These are phyloP conservation scores for Penicillium sp. DNA, from an alignment of 2,329 filamentous ascomycete species.

Conservation along the genomic window DNA sequence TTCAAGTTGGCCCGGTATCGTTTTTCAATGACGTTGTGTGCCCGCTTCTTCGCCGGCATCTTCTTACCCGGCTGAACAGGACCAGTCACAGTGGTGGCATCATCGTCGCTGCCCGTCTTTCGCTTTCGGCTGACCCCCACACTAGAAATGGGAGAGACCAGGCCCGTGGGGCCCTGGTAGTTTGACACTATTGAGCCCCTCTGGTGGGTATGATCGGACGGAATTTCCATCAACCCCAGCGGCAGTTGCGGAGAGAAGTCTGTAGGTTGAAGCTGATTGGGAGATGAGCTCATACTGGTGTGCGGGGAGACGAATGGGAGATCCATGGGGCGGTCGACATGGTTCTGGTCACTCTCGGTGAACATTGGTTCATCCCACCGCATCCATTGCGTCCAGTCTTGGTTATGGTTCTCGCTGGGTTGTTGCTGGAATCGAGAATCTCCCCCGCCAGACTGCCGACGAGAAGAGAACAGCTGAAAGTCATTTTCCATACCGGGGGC, in stretches of 20 bases:
- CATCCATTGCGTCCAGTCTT: conserved; percentile 50
- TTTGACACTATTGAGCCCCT: conserved; percentile 5
- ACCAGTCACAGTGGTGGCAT: conserved; percentile 32
- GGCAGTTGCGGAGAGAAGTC: conserved; percentile 35
- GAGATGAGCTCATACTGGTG: conserved; percentile 22
- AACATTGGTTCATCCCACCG: conserved; percentile 44
- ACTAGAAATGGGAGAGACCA: conserved; percentile 28
- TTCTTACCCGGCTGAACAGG: conserved; percentile 45
- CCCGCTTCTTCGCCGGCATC: conserved; percentile 79
- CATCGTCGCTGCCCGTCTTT: conserved; percentile 64
- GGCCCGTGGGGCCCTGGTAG: conserved; percentile 12
- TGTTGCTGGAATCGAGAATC: conserved; percentile 21
- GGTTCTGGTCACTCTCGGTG: conserved; percentile 28
- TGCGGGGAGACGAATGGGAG: conserved; percentile 28
- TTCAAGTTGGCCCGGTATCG: conserved; percentile 94
- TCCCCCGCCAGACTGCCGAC: conserved; percentile 18
- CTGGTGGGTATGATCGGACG: conserved; percentile 16
- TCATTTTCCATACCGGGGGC: conserved; percentile 31
- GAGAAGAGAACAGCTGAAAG: conserved; percentile 36
- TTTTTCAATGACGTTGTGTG: conserved; percentile 98
- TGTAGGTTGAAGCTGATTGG: conserved; percentile 19
- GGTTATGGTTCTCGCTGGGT: conserved; percentile 29
- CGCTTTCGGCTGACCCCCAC: conserved; percentile 59
- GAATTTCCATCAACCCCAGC: conserved; percentile 31
- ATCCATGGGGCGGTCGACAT: conserved; percentile 24